These are phyloP conservation scores for Trichoderma sp. DNA, from an alignment of 2,329 filamentous ascomycete species.

Conservation along the genomic window DNA sequence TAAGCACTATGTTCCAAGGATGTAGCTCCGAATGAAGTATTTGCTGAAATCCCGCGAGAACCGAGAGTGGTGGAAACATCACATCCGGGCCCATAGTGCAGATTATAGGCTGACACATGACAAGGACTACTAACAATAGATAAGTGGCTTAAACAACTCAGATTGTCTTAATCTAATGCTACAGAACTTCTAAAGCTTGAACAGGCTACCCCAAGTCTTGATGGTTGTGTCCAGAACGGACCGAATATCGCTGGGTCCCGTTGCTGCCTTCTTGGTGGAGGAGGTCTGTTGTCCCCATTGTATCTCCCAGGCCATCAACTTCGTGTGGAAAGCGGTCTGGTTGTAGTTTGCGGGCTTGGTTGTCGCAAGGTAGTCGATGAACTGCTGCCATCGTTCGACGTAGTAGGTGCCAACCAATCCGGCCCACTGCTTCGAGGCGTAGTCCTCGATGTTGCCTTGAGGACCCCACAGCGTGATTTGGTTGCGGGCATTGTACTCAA, in stretches of 20 bases:
- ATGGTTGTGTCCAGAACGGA: neutral
- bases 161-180: neutral
- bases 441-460: slow-evolving; percentile 47
- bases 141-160: neutral
- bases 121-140: neutral
- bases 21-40: neutral
- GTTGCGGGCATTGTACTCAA: slow-evolving; percentile 48
- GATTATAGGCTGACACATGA: neutral
- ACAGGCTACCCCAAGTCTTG: neutral
- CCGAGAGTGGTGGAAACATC: neutral
- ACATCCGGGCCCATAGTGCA: neutral
- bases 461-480: slow-evolving; percentile 53
- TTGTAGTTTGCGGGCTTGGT: slow-evolving; percentile 19
- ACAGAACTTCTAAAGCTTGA: neutral
- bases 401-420: slow-evolving; percentile 49
- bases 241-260: neutral
- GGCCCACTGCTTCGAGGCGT: slow-evolving; percentile 49
- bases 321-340: slow-evolving; percentile 18
- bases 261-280: neutral
- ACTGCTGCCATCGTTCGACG: slow-evolving; percentile 44
- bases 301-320: slow-evolving; percentile 14
- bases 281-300: slow-evolving; percentile 9
- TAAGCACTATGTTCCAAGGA: neutral
- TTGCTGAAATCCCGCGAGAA: neutral
- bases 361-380: slow-evolving; percentile 39